Percentiles rank a stretch among this genome's conserved stretches.
These are phyloP conservation scores for Pseudogymnoascus sp. DNA, from an alignment of 2,329 filamentous ascomycete species.

Conservation along the genomic window DNA sequence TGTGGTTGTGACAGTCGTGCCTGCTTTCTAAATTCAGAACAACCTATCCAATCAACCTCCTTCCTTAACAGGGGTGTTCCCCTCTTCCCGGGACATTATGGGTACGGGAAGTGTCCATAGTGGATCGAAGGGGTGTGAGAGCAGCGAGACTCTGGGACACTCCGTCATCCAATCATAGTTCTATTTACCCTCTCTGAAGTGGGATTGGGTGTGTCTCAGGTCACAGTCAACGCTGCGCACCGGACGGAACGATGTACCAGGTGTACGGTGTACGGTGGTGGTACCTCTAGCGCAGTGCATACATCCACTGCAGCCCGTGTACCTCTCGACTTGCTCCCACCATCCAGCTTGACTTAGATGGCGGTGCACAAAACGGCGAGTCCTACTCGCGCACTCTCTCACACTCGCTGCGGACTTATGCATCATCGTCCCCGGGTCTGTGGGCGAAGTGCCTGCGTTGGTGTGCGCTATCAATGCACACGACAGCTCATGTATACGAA, in stretches of 20 bases:
- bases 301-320: constrained; percentile 5
- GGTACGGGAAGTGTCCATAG: constrained; percentile 5
- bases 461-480: background rate
- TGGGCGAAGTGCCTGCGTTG: constrained; percentile 6
- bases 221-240: background rate
- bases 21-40: constrained; percentile 8
- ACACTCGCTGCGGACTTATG: background rate
- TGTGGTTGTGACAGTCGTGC: background rate
- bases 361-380: background rate
- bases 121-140: constrained; percentile 5
- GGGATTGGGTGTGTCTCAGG: constrained; percentile 3
- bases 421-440: constrained; percentile 4
- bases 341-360: background rate
- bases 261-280: background rate
- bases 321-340: background rate
- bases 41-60: background rate
- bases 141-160: background rate
- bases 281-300: constrained; percentile 2
- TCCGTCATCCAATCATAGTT: background rate
- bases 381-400: constrained; percentile 1
- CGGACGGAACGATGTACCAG: background rate
- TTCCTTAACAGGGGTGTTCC: background rate
- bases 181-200: background rate
- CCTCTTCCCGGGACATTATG: constrained; percentile 6
- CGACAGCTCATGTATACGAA: constrained; percentile 8